A percentile compares a stretch with the other conserved stretches of the same genome.
Evolutionary conservation across 257 asterid species (phyloP).

Genomic region (Paraleonurus japonicus): DNA sequence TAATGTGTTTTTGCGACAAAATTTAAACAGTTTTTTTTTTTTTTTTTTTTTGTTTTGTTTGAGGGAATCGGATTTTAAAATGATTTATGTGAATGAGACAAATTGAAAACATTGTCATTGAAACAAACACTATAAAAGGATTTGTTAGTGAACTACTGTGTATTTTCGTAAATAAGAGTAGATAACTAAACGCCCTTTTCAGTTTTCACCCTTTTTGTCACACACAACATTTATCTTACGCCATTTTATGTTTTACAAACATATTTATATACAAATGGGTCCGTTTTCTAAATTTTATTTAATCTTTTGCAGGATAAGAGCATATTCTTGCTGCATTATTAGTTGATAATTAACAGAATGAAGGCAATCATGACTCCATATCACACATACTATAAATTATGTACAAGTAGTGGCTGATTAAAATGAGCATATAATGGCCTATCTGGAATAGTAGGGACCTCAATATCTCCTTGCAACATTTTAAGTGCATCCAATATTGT

Average conservation of each 20-base stretch:
- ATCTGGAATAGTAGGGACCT: conserved; percentile 53
- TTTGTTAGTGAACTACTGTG: too few relatives aligned
- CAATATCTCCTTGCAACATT: conserved; percentile 72
- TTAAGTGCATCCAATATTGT: conserved; percentile 55
- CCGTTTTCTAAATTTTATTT: too few relatives aligned
- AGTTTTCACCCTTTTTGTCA: background rate
- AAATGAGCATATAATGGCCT: conserved; percentile 44
- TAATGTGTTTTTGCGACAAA: too few relatives aligned
- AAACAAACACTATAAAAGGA: too few relatives aligned
- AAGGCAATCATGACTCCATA: background rate
- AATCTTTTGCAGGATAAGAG: background rate
- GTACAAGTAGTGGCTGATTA: background rate
- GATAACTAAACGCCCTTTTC: background rate
- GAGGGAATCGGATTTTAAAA: background rate
- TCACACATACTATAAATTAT: background rate
- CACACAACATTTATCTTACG: background rate
- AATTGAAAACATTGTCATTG: too few relatives aligned
- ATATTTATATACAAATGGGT: too few relatives aligned
- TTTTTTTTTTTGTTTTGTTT: too few relatives aligned
- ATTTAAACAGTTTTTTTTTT: too few relatives aligned
- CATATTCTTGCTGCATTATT: background rate
- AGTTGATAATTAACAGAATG: background rate
- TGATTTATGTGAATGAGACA: too few relatives aligned
- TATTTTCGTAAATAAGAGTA: too few relatives aligned
- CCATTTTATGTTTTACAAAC: too few relatives aligned